These are phyloP conservation scores for Ceratobasidium theobromae DNA, from an alignment of 1,284 basidiomycete species.

Conservation along the genomic window DNA sequence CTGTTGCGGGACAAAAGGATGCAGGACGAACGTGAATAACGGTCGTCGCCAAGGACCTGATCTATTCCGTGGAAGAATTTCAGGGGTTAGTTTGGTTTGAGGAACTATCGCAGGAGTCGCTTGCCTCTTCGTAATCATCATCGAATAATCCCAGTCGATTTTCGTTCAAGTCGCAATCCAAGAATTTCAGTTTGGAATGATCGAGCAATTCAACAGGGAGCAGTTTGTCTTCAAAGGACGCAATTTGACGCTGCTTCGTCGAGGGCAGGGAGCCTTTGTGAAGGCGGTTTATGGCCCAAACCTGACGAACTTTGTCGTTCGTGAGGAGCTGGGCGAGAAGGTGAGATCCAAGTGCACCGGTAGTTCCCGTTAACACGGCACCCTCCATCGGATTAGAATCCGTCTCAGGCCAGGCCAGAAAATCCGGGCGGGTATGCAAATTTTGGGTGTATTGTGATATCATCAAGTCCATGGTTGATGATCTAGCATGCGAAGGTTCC, in stretches of 20 bases:
- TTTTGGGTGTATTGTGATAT: conserved; percentile 19
- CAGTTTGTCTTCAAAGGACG: conserved; percentile 15
- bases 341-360: conserved; percentile 43
- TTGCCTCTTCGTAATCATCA: conserved; percentile 10
- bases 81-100: neutral
- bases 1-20: neutral
- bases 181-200: conserved; percentile 8
- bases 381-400: conserved; percentile 33
- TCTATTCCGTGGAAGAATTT: conserved; percentile 9
- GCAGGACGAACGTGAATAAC: conserved; percentile 25
- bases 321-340: conserved; percentile 41
- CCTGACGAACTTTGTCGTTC: conserved; percentile 18
- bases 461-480: neutral
- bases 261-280: neutral
- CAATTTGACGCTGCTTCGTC: conserved; percentile 1
- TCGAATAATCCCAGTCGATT: conserved; percentile 1
- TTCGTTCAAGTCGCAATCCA: conserved; percentile 14
- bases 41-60: conserved; percentile 10
- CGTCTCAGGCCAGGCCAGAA: neutral
- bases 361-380: conserved; percentile 45
- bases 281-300: conserved; percentile 35
- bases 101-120: neutral
- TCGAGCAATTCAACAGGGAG: neutral
- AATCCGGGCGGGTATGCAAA: neutral
- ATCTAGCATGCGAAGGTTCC: neutral